Conservation (phyloP, 352 stramenopile genomes). For the Bremia lactucae region DNA sequence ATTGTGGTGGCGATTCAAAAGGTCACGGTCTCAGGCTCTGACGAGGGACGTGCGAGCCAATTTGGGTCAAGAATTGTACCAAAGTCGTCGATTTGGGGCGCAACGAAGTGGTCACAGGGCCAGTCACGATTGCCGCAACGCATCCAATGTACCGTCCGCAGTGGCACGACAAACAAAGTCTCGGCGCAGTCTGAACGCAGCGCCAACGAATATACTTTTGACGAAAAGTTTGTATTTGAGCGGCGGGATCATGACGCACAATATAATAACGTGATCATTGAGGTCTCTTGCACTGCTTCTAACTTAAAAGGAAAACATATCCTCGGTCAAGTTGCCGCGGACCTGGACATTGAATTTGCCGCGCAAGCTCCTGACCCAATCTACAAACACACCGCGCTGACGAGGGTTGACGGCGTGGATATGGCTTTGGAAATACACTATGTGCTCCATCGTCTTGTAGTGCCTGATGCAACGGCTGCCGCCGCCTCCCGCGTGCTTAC, state of each 20-base stretch:
- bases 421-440: slow-evolving; percentile 27
- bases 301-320: slow-evolving; percentile 17
- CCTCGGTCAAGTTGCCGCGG: slow-evolving; percentile 24
- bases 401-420: slow-evolving; percentile 5
- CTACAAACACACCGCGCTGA: slow-evolving; percentile 13
- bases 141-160: slow-evolving; percentile 20
- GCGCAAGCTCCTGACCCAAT: slow-evolving; percentile 11
- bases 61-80: slow-evolving; percentile 3
- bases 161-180: slow-evolving; percentile 18
- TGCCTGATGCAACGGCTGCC: slow-evolving; percentile 18
- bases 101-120: slow-evolving; percentile 10
- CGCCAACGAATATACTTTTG: slow-evolving; percentile 21
- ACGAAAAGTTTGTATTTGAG: slow-evolving; percentile 39
- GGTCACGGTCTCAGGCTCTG: slow-evolving; percentile 5
- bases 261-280: slow-evolving; percentile 25
- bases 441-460: slow-evolving; percentile 29
- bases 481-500: slow-evolving; percentile 21
- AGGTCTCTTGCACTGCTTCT: slow-evolving; percentile 15
- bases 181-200: slow-evolving; percentile 13
- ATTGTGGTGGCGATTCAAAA: slow-evolving; percentile 31
- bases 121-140: slow-evolving; percentile 13
- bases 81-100: slow-evolving; percentile 14
- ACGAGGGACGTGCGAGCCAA: slow-evolving; percentile 1
- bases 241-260: slow-evolving; percentile 19
- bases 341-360: slow-evolving; percentile 24